phyloP scores from a whole-genome alignment of 305 asterid species.

The Withania somnifera region DNA sequence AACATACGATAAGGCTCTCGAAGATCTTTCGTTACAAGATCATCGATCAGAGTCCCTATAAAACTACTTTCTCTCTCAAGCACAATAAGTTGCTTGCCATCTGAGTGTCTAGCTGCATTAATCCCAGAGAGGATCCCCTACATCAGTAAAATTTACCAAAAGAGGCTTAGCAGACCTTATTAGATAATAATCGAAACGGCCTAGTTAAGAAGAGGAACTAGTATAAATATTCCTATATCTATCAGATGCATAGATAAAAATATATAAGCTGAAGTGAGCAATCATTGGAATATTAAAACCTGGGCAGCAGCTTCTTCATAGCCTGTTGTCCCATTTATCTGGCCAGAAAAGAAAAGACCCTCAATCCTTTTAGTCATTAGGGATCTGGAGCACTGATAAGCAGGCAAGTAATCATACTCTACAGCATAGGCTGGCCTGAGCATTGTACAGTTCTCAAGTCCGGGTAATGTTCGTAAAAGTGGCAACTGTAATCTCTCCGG shows the following conservation, averaged over 20 bases:
- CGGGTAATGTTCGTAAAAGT: conserved; percentile 88
- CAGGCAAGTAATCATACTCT: conserved; percentile 97
- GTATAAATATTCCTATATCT: not conserved
- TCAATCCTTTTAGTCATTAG: conserved; percentile 94
- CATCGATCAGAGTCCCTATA: conserved; percentile 94
- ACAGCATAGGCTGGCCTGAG: conserved; percentile 99
- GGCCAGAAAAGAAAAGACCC: conserved; percentile 98
- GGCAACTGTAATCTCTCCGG: conserved; percentile 97
- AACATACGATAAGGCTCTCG: conserved; percentile 99
- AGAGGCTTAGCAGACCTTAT: conserved; percentile 4
- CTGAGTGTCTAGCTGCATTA: conserved; percentile 92
- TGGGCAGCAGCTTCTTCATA: conserved; percentile 99
- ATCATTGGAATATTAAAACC: conserved; percentile 31
- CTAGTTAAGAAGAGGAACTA: not conserved
- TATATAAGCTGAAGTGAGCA: not conserved
- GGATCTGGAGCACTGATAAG: conserved; percentile 89
- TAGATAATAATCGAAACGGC: not conserved
- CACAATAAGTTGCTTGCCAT: conserved; percentile 70
- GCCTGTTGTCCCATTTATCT: conserved; percentile 98
- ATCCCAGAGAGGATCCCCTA: conserved; percentile 96
- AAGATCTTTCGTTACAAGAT: conserved; percentile 94
- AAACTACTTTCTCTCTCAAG: conserved; percentile 99
- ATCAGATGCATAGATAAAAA: not conserved
- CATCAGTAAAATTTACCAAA: conserved; percentile 12
- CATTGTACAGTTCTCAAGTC: conserved; percentile 96